phyloP scores from a whole-genome alignment of 768 basidiomycete genomes.

The Lentinula guzmanii region DNA sequence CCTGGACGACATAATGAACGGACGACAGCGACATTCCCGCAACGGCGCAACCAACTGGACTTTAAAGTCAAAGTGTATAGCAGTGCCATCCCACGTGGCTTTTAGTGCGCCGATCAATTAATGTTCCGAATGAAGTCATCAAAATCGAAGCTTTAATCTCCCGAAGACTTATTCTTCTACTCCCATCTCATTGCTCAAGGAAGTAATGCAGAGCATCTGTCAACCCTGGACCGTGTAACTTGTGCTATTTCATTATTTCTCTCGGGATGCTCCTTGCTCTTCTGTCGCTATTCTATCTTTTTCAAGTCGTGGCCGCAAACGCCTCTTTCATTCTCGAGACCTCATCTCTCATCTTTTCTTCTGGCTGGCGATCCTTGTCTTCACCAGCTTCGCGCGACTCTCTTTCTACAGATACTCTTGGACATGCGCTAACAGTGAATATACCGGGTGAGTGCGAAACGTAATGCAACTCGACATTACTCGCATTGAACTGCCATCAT shows the following conservation, averaged over 20 bases:
- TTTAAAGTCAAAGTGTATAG: not conserved
- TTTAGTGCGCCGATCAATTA: conserved; percentile 1
- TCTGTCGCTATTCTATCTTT: not conserved
- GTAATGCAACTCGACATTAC: not conserved
- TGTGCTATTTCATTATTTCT: not conserved
- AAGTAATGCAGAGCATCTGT: conserved; percentile 6
- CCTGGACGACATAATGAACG: conserved; percentile 22
- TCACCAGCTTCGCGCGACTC: conserved; percentile 4
- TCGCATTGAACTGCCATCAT: not conserved
- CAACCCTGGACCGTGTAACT: not conserved
- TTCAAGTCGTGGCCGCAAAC: conserved; percentile 6
- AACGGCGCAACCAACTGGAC: not conserved
- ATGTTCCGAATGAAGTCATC: not conserved
- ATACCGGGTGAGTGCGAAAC: conserved; percentile 19
- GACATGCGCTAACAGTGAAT: conserved; percentile 13
- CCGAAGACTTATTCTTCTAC: not conserved
- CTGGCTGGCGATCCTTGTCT: conserved; percentile 16
- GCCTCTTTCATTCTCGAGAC: conserved; percentile 6
- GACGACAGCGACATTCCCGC: conserved; percentile 3
- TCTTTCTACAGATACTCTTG: conserved; percentile 13
- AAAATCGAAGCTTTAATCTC: not conserved
- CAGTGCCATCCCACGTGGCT: not conserved
- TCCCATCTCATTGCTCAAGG: conserved; percentile 10
- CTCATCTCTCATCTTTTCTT: conserved; percentile 13
- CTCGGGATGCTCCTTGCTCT: not conserved